These are phyloP conservation scores for Mallotus repandus DNA, from an alignment of 441 rosid genomes.

Conservation along the genomic window DNA sequence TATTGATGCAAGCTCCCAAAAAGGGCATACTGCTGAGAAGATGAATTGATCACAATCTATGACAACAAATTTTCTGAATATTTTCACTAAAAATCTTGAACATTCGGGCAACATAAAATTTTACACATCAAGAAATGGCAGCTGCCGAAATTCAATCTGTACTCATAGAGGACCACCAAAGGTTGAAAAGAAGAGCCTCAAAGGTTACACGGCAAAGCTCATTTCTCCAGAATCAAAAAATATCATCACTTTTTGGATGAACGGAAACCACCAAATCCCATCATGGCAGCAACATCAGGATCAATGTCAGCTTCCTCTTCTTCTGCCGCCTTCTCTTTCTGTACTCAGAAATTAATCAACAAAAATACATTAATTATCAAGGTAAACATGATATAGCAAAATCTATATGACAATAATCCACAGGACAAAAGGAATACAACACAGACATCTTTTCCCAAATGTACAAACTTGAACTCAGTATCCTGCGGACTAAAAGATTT, in stretches of 20 bases:
- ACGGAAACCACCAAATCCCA: constrained; percentile 96
- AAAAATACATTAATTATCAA: background rate
- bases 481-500: background rate
- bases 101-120: background rate
- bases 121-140: background rate
- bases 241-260: constrained; percentile 60
- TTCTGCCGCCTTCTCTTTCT: constrained; percentile 83
- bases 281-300: constrained; percentile 91
- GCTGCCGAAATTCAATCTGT: background rate
- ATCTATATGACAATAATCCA: background rate
- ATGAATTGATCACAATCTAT: too few species aligned
- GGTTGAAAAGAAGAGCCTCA: background rate
- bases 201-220: constrained; percentile 9
- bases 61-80: background rate
- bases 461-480: background rate
- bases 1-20: background rate
- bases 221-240: background rate
- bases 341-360: constrained; percentile 21
- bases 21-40: background rate
- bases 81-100: constrained; percentile 2
- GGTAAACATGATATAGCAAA: background rate
- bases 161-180: background rate
- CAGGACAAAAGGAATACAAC: background rate
- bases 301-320: constrained; percentile 84
- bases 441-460: background rate